Base-by-base conservation (phyloP, 768 basidiomycete genomes). In the Mycena rebaudengoi region DNA sequence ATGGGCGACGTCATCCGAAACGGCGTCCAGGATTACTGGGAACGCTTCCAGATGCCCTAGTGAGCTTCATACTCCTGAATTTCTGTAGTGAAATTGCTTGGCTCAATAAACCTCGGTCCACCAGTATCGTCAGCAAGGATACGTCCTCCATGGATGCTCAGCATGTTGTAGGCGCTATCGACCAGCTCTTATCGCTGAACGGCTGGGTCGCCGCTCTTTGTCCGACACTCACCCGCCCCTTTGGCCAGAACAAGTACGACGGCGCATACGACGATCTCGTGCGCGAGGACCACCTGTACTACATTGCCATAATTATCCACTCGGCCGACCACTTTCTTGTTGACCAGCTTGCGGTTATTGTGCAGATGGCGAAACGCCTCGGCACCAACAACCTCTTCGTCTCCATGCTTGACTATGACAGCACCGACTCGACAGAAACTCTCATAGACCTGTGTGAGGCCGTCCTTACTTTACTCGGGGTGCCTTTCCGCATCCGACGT, bases 261-360 rank as follows among this genome's bases (percentile, higher is more conserved):
- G 88, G 91, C 67, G 85, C 91, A 20, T 99, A 95, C 75, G 93
- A 95, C 70, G 96, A 96, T 76, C 89, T 99, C 64, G 88, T 91
- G 25, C 84, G 84, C 32, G 86, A 91, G 54, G 90, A 94, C 69
- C 90, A 91, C 68, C 83, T 98, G 18, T 99, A 98, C 82, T 99
- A 91, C 75, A 86, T 99, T 66, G 96, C 95, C 59, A 91, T 99
- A 69, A 88, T 96, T 67, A 92, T 99, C 44, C 97, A 99, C 76
- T 97, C 95, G 4, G 98, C 98, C 3, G 98, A 99, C 82, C 98
- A 99, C 75, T 99, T 99, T 81, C 88, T 99, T 55, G 94, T 98
- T 67, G 98, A 99, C 80, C 98, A 99, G 75, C 89, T 99, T 45
- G 95, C 98, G 20, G 94, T 98, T 70, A 99, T 99, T 68, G 92